Percentiles rank a stretch among this genome's conserved stretches.
These are phyloP conservation scores for Madurella fahalii DNA, from an alignment of 2,329 filamentous ascomycete species.

Conservation along the genomic window DNA sequence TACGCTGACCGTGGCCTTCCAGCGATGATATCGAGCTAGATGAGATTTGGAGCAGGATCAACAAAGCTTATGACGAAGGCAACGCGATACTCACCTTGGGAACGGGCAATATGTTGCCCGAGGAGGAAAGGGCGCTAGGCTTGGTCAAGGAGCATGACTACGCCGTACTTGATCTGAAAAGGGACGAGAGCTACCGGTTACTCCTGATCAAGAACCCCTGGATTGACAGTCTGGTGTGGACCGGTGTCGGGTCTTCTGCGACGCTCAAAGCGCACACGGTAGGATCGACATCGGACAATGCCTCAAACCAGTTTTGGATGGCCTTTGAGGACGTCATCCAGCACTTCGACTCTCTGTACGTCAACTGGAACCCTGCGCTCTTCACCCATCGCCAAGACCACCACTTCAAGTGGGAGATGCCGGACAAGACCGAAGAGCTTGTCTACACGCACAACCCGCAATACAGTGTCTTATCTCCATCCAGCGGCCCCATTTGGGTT, in stretches of 20 bases:
- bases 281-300: conserved; percentile 28
- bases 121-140: conserved; percentile 76
- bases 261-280: conserved; percentile 28
- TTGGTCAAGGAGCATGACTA: conserved; percentile 92
- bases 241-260: conserved; percentile 44
- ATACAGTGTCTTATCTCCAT: conserved; percentile 61
- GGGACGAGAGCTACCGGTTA: conserved; percentile 58
- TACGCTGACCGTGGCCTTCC: neutral
- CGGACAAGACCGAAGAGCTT: conserved; percentile 44
- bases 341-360: conserved; percentile 90
- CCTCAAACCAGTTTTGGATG: conserved; percentile 89
- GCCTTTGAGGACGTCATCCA: conserved; percentile 81
- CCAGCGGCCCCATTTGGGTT: conserved; percentile 69
- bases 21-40: conserved; percentile 75
- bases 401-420: conserved; percentile 78
- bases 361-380: conserved; percentile 92
- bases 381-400: conserved; percentile 81
- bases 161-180: conserved; percentile 72
- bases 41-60: conserved; percentile 72
- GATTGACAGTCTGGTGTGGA: conserved; percentile 77
- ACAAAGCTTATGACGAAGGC: conserved; percentile 67
- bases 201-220: conserved; percentile 94
- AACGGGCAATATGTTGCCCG: conserved; percentile 73
- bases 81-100: conserved; percentile 87
- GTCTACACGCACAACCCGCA: conserved; percentile 65